Evolutionary conservation across 208 protist species (phyloP), one percentile per base, ranked within the genome.

Genomic region (Acanthamoeba castellanii): DNA sequence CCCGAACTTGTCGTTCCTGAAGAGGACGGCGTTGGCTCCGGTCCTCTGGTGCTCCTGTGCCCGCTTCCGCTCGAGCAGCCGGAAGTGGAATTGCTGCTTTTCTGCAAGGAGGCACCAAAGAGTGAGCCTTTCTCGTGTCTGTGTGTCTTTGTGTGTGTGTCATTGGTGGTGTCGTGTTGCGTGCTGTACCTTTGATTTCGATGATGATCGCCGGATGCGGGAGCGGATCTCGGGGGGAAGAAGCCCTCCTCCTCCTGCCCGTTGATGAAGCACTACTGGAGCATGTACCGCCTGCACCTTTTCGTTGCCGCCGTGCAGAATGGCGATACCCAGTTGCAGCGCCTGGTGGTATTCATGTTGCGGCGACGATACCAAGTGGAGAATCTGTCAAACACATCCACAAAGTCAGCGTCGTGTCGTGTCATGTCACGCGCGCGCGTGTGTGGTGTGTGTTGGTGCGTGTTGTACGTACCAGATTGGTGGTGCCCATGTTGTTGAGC

Each of bases 81-180:
- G 1, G 34, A 74, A 52, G 42, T 92, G 72, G 85, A 74, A 92
- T 45, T 92, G 85, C 32, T 92, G 85, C 42, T 92, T 92, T 42
- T 92, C 85, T 87, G n/a, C n/a, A n/a, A n/a, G n/a, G n/a, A n/a
- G n/a, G n/a, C n/a, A n/a, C n/a, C n/a, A n/a, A n/a, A n/a, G n/a
- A n/a, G n/a, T n/a, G n/a, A n/a, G n/a, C n/a, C n/a, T n/a, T n/a
- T n/a, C n/a, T n/a, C 37, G 37, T 37, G 37, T 37, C 1, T 37
- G 37, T 37, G 37, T 37, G 37, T 37, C 37, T n/a, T n/a, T n/a
- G n/a, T n/a, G n/a, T n/a, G n/a, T n/a, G n/a, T n/a, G n/a, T n/a
- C 7, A 2, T n/a, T 84, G 74, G 2, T 5, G 0, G 14, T 11
- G 42, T 47, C 42, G 42, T 47, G 45, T n/a, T 16, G 45, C 16